Evolutionary conservation across 2,329 filamentous ascomycete species (phyloP), one percentile per base, ranked within the genome.

Genomic region (Monilinia polystroma): DNA sequence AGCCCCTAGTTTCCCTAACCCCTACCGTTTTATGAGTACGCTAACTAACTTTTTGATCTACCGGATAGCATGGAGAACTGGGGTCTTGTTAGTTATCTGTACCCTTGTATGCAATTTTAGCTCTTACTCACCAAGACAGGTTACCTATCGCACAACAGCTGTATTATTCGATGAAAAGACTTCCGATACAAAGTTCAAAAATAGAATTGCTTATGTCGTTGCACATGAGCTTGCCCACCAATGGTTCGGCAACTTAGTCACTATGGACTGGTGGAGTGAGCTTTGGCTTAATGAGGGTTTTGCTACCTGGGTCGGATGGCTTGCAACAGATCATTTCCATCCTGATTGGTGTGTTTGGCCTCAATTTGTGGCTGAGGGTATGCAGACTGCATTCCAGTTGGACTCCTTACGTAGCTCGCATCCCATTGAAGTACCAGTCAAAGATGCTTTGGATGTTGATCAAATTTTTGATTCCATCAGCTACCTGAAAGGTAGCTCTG

Each of bases 281-380:
- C 85, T 95, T 52, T 97, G 93, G 93, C 84, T 96, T 63, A 96
- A 96, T 75, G 94, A 98, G 79, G 93, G 93, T 16, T 99, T 99
- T 76, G 95, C 95, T 53, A 99, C 95, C 3, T 98, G 94, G 94
- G 94, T 97, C 54, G 95, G 94, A 63, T 99, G 94, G 94, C 68
- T 75, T 43, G 74, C 73, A 26, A 73, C 93, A 67, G 92, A 98
- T 76, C 86, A 96, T 76, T 87, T 98, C 66, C 92, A 98, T 79
- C 95, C 95, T 3, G 94, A 97, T 72, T 98, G 95, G 94, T 89
- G 98, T 74, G 90, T 98, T 43, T 99, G 95, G 95, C 90, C 91
- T 67, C 93, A 97, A 80, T 99, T 97, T 80, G 92, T 98, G 74
- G 92, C 92, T 80, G 95, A 98, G 82, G 91, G 90, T 74, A 91